Evolutionary conservation across 768 basidiomycete species (phyloP).

Genomic region (Suillus placidus): DNA sequence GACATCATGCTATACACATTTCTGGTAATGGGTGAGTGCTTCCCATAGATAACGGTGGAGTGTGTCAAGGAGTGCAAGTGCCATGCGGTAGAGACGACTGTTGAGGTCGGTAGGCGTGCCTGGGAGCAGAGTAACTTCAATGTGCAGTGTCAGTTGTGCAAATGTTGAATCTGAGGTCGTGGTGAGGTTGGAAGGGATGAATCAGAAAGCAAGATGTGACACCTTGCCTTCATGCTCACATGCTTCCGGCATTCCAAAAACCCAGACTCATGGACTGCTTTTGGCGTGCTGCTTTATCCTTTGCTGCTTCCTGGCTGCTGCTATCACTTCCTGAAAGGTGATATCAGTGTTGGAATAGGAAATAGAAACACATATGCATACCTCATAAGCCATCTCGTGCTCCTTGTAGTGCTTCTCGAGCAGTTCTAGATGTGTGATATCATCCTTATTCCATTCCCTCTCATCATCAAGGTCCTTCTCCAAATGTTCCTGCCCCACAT

Average conservation of each 20-base stretch:
- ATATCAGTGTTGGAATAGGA: background rate
- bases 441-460: conserved; percentile 75
- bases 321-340: conserved; percentile 67
- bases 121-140: too few species aligned
- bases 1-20: too few species aligned
- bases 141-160: too few species aligned
- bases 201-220: too few species aligned
- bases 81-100: too few species aligned
- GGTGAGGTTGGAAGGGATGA: too few species aligned
- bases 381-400: conserved; percentile 71
- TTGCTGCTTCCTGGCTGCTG: conserved; percentile 66
- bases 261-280: conserved; percentile 81
- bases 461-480: conserved; percentile 68
- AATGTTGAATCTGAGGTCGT: too few species aligned
- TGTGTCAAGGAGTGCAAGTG: too few species aligned
- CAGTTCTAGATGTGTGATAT: conserved; percentile 71
- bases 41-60: too few species aligned
- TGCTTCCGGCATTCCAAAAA: conserved; percentile 91
- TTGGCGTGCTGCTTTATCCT: conserved; percentile 69
- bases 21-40: too few species aligned
- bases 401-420: conserved; percentile 71
- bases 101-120: too few species aligned
- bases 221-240: conserved; percentile 65
- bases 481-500: conserved; percentile 47
- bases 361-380: conserved; percentile 31